Conservation (phyloP, 1,139 yeast species). For the Saccharomyces hybrid region DNA sequence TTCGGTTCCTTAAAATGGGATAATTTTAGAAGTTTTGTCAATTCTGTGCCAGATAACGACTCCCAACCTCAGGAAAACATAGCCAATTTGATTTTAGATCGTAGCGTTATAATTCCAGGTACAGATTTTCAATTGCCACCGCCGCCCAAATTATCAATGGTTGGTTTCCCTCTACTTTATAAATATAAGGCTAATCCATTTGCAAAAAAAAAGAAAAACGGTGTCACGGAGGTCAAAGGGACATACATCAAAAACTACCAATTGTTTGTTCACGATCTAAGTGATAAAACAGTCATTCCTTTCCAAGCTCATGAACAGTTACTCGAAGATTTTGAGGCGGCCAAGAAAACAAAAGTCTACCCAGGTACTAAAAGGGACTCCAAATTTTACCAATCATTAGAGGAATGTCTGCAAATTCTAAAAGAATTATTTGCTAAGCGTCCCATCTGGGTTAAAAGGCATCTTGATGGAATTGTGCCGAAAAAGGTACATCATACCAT, state of each 20-base stretch:
- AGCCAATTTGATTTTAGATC: conserved; percentile 27
- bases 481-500: conserved; percentile 44
- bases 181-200: conserved; percentile 53
- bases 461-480: conserved; percentile 55
- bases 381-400: no score
- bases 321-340: conserved; percentile 31
- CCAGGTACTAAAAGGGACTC: no score
- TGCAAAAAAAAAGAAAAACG: conserved; percentile 41
- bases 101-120: conserved; percentile 31
- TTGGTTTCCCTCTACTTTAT: conserved; percentile 78
- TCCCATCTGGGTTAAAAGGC: no score
- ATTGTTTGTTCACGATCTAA: conserved; percentile 26
- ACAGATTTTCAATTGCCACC: conserved; percentile 67
- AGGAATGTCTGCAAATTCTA: no score
- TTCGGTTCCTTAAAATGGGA: conserved; percentile 29
- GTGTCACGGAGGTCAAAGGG: no score
- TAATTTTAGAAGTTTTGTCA: conserved; percentile 35
- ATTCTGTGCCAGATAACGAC: conserved; percentile 39
- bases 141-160: no score
- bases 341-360: no score
- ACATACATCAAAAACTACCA: conserved; percentile 35
- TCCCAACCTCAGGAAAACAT: conserved; percentile 31
- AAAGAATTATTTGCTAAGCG: no score
- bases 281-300: conserved; percentile 36
- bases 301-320: conserved; percentile 38